Evolutionary conservation across 805 yeast genomes (phyloP), one percentile per base, ranked within the genome.

Genomic region (Candida argentea): DNA sequence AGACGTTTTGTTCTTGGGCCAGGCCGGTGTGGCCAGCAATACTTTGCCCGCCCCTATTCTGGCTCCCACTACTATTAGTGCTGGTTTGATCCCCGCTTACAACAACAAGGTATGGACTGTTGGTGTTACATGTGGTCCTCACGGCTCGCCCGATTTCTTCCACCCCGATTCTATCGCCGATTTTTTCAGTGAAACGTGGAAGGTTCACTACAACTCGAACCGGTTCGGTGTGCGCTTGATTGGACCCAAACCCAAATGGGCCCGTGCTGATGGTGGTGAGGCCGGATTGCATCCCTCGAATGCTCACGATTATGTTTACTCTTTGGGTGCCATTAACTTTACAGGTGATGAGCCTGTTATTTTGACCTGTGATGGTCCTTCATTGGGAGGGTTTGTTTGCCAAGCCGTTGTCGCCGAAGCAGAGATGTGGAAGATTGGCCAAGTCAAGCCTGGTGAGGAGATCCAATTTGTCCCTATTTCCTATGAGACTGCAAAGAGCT

Each of bases 331-430:
- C 16, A 79, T 89, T 53, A 91, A 91, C 57, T 91, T 91, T 53
- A 91, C 97, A 20, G 98, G 98, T 57, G 97, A 91, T 57, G 97
- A 89, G 56, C 97, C 97, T 1, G 98, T 89, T 19, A 86, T 89
- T 38, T 67, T 89, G 53, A 85, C 97, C 3, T 84, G 96, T 50
- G 98, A 89, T 58, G 97, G 97, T 38, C 97, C 98, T 23, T 82
- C 95, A 7, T 70, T 89, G 33, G 97, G 98, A 48, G 98, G 98
- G 1, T 91, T 89, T 48, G 96, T 89, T 19, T 89, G 97, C 57
- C 81, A 86, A 49, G 96, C 94, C 6, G 96, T 91, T 34, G 94
- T 91, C 39, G 82, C 85, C 9, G 93, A 86, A 47, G 84, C 93
- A 22, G 98, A 91, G 60, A 74, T 91, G 79, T 89, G 97, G 97